These are phyloP conservation scores for Aspergillus affinis DNA, from an alignment of 495 filamentous ascomycete species.

Conservation along the genomic window DNA sequence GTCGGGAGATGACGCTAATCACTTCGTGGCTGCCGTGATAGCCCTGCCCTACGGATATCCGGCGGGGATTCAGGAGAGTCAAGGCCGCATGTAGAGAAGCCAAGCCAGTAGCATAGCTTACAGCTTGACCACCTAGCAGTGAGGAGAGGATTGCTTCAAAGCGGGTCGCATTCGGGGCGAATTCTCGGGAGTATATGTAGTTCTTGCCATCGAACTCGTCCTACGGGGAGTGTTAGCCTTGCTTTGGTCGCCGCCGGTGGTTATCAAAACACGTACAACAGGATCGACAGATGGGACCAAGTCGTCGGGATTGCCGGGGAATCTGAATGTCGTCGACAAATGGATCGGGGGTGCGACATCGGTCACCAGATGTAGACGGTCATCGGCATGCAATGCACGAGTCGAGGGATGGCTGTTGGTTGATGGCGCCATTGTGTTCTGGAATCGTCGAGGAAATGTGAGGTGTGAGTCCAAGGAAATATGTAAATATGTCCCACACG, in stretches of 20 bases:
- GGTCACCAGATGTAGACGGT: constrained; percentile 60
- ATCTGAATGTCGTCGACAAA: constrained; percentile 81
- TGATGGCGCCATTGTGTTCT: constrained; percentile 10
- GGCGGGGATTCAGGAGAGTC: constrained; percentile 66
- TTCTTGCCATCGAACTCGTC: constrained; percentile 22
- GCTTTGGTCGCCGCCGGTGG: neutral
- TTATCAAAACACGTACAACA: constrained; percentile 14
- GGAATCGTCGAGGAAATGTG: neutral
- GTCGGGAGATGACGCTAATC: constrained; percentile 59
- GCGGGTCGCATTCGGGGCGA: constrained; percentile 68
- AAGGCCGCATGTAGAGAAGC: constrained; percentile 77
- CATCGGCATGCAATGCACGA: constrained; percentile 75
- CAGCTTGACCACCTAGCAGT: constrained; percentile 59
- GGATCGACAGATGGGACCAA: constrained; percentile 44
- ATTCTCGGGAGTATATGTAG: constrained; percentile 69
- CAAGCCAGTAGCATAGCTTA: constrained; percentile 78
- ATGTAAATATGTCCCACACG: neutral
- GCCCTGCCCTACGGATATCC: constrained; percentile 68
- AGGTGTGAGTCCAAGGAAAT: neutral
- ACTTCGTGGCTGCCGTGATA: constrained; percentile 88
- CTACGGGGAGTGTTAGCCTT: constrained; percentile 3
- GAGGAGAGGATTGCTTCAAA: constrained; percentile 70
- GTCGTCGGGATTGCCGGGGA: constrained; percentile 58
- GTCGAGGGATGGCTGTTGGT: constrained; percentile 43
- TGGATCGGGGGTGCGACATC: constrained; percentile 82